phyloP scores from a whole-genome alignment of 202 grass and related monocot genomes.

The Schoenoplectus triqueter region DNA sequence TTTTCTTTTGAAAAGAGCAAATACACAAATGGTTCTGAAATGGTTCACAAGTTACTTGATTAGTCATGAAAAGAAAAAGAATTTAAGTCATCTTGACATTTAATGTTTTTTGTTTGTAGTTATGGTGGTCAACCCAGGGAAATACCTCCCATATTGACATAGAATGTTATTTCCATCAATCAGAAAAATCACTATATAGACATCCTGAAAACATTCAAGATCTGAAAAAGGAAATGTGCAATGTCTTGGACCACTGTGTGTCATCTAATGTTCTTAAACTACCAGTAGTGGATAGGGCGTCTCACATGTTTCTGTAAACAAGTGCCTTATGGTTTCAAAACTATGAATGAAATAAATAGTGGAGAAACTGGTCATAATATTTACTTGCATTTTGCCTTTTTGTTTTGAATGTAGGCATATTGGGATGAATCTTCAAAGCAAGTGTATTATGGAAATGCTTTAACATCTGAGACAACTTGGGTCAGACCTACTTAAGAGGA shows the following conservation, averaged over 20 bases:
- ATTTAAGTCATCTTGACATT: background rate
- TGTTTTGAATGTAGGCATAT: slow-evolving; percentile 58
- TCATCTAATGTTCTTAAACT: background rate
- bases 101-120: background rate
- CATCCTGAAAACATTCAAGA: background rate
- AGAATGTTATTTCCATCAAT: background rate
- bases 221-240: background rate
- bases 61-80: background rate
- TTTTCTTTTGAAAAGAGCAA: background rate
- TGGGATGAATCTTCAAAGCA: slow-evolving; percentile 78
- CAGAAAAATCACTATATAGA: background rate
- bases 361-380: no score
- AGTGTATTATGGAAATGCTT: slow-evolving; percentile 85
- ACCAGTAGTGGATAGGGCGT: background rate
- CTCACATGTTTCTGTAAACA: background rate
- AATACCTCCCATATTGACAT: no score
- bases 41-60: background rate
- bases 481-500: slow-evolving; percentile 51
- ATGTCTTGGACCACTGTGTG: background rate
- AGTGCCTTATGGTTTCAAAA: no score
- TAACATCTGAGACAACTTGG: slow-evolving; percentile 84
- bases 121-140: no score
- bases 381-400: background rate
- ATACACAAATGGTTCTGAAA: background rate
- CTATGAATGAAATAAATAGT: no score